A percentile compares a stretch with the other conserved stretches of the same genome.
Conservation (phyloP, 176 grass and related monocot genomes). For the Thalia dealbata region DNA sequence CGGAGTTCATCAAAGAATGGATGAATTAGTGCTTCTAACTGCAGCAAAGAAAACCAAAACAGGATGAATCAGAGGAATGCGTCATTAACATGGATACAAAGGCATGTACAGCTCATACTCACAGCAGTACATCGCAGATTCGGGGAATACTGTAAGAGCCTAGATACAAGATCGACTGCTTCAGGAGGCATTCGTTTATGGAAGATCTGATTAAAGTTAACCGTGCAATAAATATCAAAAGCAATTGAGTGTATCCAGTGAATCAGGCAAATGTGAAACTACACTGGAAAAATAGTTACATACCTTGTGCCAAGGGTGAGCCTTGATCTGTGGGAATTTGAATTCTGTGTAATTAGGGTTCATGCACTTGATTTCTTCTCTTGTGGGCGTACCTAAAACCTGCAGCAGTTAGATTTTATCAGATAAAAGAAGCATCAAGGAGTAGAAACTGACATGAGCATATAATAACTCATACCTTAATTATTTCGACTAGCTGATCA, state of each 20-base stretch:
- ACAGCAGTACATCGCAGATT: constrained; percentile 76
- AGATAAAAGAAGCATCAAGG: constrained; percentile 4
- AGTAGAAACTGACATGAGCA: neutral
- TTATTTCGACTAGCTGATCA: constrained; percentile 84
- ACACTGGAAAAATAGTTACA: neutral
- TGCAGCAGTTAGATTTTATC: constrained; percentile 15
- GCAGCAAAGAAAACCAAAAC: constrained; percentile 6
- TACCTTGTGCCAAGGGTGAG: constrained; percentile 84
- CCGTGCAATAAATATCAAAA: neutral
- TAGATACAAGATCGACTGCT: constrained; percentile 84
- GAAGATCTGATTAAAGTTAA: constrained; percentile 53
- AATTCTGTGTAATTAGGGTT: constrained; percentile 78
- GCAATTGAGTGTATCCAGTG: neutral
- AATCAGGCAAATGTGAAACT: constrained; percentile 1
- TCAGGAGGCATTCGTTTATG: constrained; percentile 90
- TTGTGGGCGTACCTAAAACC: constrained; percentile 80
- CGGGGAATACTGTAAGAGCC: constrained; percentile 86
- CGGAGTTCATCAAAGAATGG: constrained; percentile 75
- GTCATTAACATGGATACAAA: neutral
- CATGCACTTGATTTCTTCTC: constrained; percentile 91
- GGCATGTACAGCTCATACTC: constrained; percentile 27
- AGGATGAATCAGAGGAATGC: neutral
- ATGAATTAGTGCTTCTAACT: constrained; percentile 76
- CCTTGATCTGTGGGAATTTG: constrained; percentile 85
- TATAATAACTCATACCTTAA: constrained; percentile 35